Percentiles rank a stretch among this genome's conserved stretches.
phyloP scores from a whole-genome alignment of 352 stramenopile species.

The Phytophthora constricta region DNA sequence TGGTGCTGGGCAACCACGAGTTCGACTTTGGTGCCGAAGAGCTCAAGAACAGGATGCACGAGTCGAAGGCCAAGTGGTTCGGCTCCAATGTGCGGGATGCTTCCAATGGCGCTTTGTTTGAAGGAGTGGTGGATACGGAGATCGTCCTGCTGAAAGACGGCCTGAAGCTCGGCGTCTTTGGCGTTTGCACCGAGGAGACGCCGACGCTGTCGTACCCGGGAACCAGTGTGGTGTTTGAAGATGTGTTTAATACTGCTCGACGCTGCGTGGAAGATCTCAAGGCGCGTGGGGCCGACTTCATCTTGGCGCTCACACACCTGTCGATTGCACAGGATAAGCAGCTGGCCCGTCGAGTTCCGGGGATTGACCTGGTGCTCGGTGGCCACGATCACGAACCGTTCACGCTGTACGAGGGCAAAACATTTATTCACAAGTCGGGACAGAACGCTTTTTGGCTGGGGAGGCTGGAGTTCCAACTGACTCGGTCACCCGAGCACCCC shows the following conservation, averaged over 20 bases:
- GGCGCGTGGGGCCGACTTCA: slow-evolving; percentile 74
- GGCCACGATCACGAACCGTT: slow-evolving; percentile 93
- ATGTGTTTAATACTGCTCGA: slow-evolving; percentile 51
- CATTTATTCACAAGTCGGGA: slow-evolving; percentile 91
- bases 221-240: slow-evolving; percentile 57
- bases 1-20: slow-evolving; percentile 84
- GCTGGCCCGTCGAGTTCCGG: slow-evolving; percentile 63
- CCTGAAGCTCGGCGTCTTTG: slow-evolving; percentile 73
- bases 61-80: slow-evolving; percentile 77
- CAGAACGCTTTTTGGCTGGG: slow-evolving; percentile 90
- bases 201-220: slow-evolving; percentile 51
- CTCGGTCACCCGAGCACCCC: slow-evolving; percentile 41
- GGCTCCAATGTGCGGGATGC: slow-evolving; percentile 71
- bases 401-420: slow-evolving; percentile 79
- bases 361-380: slow-evolving; percentile 89
- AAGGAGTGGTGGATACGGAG: slow-evolving; percentile 56
- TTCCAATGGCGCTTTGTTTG: slow-evolving; percentile 42
- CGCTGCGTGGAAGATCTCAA: slow-evolving; percentile 70
- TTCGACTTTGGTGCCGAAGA: slow-evolving; percentile 74
- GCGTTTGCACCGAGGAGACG: slow-evolving; percentile 73
- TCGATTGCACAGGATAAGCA: slow-evolving; percentile 78
- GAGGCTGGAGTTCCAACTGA: slow-evolving; percentile 77
- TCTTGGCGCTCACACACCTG: slow-evolving; percentile 88
- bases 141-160: slow-evolving; percentile 55
- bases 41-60: slow-evolving; percentile 57